These are phyloP conservation scores for Suillus sp. DNA, from an alignment of 768 basidiomycete species.

Conservation along the genomic window DNA sequence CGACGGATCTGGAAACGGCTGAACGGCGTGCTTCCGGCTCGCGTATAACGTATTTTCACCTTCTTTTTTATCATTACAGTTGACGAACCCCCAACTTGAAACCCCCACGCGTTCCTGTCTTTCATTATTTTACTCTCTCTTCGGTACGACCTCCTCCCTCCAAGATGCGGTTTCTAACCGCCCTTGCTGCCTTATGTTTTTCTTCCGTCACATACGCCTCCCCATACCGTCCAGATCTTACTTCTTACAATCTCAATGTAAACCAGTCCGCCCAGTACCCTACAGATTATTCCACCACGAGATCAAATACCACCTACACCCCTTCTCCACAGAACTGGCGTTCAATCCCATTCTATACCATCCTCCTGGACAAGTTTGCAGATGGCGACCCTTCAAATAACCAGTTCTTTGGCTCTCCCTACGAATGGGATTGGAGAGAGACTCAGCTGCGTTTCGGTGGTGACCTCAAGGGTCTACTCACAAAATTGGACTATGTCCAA, in stretches of 20 bases:
- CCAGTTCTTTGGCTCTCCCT: constrained; percentile 80
- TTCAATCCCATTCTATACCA: constrained; percentile 72
- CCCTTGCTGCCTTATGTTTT: constrained; percentile 32
- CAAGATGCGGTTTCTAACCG: constrained; percentile 51
- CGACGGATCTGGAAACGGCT: too few relatives aligned
- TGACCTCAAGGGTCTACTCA: constrained; percentile 76
- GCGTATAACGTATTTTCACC: background rate
- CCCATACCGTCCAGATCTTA: constrained; percentile 67
- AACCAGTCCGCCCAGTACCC: constrained; percentile 71
- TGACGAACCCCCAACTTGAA: background rate
- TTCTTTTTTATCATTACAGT: background rate
- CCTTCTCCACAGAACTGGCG: constrained; percentile 88
- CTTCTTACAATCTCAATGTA: constrained; percentile 76
- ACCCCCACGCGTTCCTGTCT: too few relatives aligned
- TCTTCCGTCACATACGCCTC: constrained; percentile 51
- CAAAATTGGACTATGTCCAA: constrained; percentile 82
- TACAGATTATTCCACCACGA: constrained; percentile 62
- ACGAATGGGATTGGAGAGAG: constrained; percentile 85
- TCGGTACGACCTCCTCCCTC: background rate
- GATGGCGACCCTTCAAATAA: constrained; percentile 93
- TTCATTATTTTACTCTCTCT: background rate
- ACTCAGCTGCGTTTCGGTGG: constrained; percentile 90
- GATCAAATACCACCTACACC: constrained; percentile 68
- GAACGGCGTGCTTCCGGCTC: too few relatives aligned
- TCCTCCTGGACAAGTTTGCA: constrained; percentile 92